Base-by-base conservation (phyloP, 108 stramenopile species). In the Nitzschia sp. region DNA sequence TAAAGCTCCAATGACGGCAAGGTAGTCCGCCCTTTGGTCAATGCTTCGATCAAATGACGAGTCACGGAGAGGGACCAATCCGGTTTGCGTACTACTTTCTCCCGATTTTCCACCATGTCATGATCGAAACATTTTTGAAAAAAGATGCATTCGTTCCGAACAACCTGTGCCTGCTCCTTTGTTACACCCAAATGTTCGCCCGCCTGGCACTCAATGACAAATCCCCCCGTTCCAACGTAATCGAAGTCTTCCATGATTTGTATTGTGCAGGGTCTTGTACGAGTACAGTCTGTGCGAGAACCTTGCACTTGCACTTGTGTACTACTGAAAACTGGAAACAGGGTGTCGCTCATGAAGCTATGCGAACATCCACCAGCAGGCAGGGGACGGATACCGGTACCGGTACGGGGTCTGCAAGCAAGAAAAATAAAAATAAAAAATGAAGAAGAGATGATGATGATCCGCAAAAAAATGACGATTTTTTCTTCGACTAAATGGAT, bases 221-320 rank as follows among this genome's bases (percentile, higher is more conserved):
- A 72, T 55, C 71, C 71, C 6, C 71, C 71, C 0, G 61, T 63
- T 5, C 62, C 71, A 54, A 72, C 63, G 52, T 72, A 72, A 21
- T 72, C 71, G 11, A 55, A 72, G 38, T 69, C 69, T 58, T 58
- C 57, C 57, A 58, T 58, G n/a, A 1, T n/a, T n/a, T n/a, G n/a
- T n/a, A n/a, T n/a, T n/a, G n/a, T n/a, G n/a, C n/a, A n/a, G n/a
- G n/a, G n/a, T n/a, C n/a, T n/a, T n/a, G n/a, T n/a, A n/a, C n/a
- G n/a, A n/a, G n/a, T n/a, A n/a, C n/a, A n/a, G n/a, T n/a, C n/a
- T n/a, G n/a, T n/a, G n/a, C n/a, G n/a, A n/a, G n/a, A n/a, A n/a
- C n/a, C n/a, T n/a, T n/a, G n/a, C n/a, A n/a, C n/a, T n/a, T n/a
- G n/a, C n/a, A n/a, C n/a, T n/a, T n/a, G n/a, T n/a, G n/a, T n/a